Evolutionary conservation across 1,139 yeast species (phyloP).

Genomic region (Blastobotrys illinoisensis): DNA sequence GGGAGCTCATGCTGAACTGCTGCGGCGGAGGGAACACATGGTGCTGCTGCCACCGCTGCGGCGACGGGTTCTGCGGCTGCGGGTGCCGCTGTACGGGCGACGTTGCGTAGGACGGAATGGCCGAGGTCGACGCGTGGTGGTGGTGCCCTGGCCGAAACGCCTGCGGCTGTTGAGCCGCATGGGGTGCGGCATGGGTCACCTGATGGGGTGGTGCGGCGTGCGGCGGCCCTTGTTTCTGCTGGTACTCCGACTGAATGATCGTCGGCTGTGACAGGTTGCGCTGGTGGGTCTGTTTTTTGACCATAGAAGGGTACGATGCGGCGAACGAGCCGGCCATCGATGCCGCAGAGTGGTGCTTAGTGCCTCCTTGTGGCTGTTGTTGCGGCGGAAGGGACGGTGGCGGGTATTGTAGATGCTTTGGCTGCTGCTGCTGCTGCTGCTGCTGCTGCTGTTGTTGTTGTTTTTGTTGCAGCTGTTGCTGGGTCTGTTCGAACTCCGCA

Average conservation of each 20-base stretch:
- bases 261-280: constrained; percentile 24
- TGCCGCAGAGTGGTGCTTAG: constrained; percentile 8
- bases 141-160: constrained; percentile 22
- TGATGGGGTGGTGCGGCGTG: constrained; percentile 13
- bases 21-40: constrained; percentile 6
- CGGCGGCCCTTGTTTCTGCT: constrained; percentile 4
- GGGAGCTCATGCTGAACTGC: background rate
- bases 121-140: constrained; percentile 24
- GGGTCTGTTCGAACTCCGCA: constrained; percentile 6
- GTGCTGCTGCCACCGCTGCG: constrained; percentile 4
- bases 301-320: constrained; percentile 9
- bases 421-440: constrained; percentile 12
- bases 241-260: constrained; percentile 17
- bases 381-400: constrained; percentile 3
- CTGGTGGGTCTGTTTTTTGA: constrained; percentile 18
- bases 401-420: constrained; percentile 11
- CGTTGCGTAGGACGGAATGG: constrained; percentile 17
- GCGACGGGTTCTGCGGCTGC: constrained; percentile 8
- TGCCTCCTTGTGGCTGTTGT: constrained; percentile 7
- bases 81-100: constrained; percentile 11
- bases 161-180: constrained; percentile 6
- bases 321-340: constrained; percentile 11
- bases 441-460: constrained; percentile 12
- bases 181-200: constrained; percentile 15
- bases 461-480: constrained; percentile 6